Evolutionary conservation across 2,329 filamentous ascomycete species (phyloP).

Genomic region (Emergomyces orientalis): DNA sequence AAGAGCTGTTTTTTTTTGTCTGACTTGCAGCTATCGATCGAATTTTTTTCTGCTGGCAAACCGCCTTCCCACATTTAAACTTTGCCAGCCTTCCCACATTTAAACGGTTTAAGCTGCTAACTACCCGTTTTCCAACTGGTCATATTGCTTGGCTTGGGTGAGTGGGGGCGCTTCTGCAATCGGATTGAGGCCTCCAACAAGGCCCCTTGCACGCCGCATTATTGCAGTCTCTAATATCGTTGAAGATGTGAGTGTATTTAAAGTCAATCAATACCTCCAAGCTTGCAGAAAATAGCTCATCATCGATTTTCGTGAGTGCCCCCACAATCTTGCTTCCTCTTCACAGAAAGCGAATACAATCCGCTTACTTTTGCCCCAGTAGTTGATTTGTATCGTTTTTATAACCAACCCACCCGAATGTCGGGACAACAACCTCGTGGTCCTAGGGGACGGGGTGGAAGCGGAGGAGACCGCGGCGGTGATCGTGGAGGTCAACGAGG

Average conservation of each 20-base stretch:
- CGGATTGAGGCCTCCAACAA: not conserved
- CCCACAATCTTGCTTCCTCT: not conserved
- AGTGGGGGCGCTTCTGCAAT: not conserved
- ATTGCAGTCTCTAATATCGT: not conserved
- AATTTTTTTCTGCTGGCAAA: not conserved
- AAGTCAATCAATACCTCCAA: not conserved
- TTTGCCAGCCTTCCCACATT: too few relatives aligned
- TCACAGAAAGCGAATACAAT: not conserved
- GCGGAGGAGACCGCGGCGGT: slow-evolving; percentile 1
- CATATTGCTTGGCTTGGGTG: not conserved
- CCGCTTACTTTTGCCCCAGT: not conserved
- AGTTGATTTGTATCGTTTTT: not conserved
- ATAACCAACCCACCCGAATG: not conserved
- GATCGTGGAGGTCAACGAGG: slow-evolving; percentile 1
- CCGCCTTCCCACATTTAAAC: too few relatives aligned
- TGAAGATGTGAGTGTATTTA: not conserved
- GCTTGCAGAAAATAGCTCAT: not conserved
- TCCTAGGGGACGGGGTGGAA: slow-evolving; percentile 3
- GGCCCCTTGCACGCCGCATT: not conserved
- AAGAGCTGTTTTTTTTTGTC: not conserved
- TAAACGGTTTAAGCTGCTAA: too few relatives aligned
- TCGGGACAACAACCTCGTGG: slow-evolving; percentile 6
- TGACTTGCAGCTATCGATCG: not conserved
- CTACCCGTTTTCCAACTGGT: too few relatives aligned
- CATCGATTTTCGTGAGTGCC: not conserved